These are phyloP conservation scores for Kluyveromyces dobzhanskii DNA, from an alignment of 805 yeast genomes.

Conservation along the genomic window DNA sequence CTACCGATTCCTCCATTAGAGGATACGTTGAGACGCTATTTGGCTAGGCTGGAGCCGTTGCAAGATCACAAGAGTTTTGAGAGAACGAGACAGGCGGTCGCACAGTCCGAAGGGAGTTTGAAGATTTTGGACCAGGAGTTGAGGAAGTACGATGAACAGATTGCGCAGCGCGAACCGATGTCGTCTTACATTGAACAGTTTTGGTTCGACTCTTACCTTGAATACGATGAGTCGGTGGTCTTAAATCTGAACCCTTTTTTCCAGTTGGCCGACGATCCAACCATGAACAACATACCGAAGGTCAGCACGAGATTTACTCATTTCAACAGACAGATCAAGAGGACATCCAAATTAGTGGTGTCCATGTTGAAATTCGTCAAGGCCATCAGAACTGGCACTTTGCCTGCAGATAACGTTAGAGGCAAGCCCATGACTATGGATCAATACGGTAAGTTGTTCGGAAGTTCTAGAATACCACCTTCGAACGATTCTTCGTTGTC, in stretches of 20 bases:
- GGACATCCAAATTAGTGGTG: conserved; percentile 73
- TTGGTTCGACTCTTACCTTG: conserved; percentile 86
- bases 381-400: conserved; percentile 66
- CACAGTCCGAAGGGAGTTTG: conserved; percentile 31
- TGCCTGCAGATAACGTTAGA: conserved; percentile 61
- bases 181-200: conserved; percentile 87
- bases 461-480: conserved; percentile 81
- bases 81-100: conserved; percentile 45
- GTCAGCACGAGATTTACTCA: conserved; percentile 23
- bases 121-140: conserved; percentile 43
- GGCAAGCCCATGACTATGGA: conserved; percentile 80
- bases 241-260: conserved; percentile 85
- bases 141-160: conserved; percentile 56
- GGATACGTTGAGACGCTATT: conserved; percentile 58
- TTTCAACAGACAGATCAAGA: conserved; percentile 46
- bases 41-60: conserved; percentile 65
- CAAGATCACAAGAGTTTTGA: conserved; percentile 68
- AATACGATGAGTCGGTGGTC: conserved; percentile 87
- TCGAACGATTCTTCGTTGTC: conserved; percentile 35
- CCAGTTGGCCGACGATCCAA: conserved; percentile 85
- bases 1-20: conserved; percentile 73
- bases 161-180: conserved; percentile 52
- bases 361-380: conserved; percentile 74
- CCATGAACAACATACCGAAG: conserved; percentile 31
- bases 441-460: conserved; percentile 80